phyloP scores from a whole-genome alignment of 352 stramenopile genomes.

The Detonula confervacea region DNA sequence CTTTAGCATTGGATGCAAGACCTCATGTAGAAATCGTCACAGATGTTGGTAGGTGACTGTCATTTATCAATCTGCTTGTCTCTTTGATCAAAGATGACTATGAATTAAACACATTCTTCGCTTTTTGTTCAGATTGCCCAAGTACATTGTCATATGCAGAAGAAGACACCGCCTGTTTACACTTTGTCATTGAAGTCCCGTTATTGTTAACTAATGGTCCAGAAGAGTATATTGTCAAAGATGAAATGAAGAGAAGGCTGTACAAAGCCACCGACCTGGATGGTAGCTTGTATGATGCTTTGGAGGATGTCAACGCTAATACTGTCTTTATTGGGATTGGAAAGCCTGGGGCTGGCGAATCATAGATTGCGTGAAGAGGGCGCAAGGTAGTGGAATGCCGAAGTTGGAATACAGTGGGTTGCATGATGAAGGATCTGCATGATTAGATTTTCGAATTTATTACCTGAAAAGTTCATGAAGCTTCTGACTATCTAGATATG shows the following conservation, averaged over 20 bases:
- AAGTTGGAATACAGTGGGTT: no score
- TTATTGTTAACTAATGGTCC: slow-evolving; percentile 4
- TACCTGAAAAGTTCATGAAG: no score
- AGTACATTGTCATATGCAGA: not conserved
- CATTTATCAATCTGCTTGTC: not conserved
- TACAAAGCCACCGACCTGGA: not conserved
- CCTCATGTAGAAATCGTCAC: slow-evolving; percentile 12
- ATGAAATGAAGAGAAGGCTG: not conserved
- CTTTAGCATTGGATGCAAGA: not conserved
- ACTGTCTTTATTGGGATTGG: not conserved
- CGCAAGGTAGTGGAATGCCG: no score
- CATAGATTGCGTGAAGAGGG: no score
- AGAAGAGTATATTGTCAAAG: slow-evolving; percentile 7
- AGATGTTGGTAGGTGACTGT: not conserved
- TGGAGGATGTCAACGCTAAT: not conserved
- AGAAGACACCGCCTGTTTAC: not conserved
- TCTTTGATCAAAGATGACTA: no score
- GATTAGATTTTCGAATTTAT: no score
- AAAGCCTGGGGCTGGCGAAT: slow-evolving; percentile 2
- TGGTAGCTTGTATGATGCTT: slow-evolving; percentile 2
- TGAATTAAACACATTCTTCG: no score
- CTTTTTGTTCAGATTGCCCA: not conserved
- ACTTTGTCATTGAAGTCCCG: not conserved
- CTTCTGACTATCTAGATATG: no score
- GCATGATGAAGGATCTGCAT: no score